phyloP scores from a whole-genome alignment of 2,329 filamentous ascomycete genomes.

The Cercospora zeae-maydis region DNA sequence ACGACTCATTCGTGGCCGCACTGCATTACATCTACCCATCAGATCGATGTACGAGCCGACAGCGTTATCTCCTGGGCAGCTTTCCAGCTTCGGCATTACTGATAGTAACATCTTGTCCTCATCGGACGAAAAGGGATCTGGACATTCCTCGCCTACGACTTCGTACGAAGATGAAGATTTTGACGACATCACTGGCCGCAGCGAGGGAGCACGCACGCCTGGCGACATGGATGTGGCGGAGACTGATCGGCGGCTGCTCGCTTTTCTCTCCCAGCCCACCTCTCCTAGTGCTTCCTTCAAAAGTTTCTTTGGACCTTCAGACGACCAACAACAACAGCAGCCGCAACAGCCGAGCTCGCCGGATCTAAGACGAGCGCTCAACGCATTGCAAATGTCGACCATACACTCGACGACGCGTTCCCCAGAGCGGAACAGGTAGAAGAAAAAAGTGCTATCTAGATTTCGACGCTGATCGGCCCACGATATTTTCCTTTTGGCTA shows the following conservation, averaged over 20 bases:
- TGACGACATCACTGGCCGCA: slow-evolving; percentile 14
- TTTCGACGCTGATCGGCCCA: neutral
- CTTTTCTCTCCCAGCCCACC: slow-evolving; percentile 23
- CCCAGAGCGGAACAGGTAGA: neutral
- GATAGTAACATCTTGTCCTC: slow-evolving; percentile 18
- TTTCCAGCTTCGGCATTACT: slow-evolving; percentile 5
- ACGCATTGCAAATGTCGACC: slow-evolving; percentile 20
- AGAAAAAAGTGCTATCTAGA: neutral
- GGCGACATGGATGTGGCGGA: neutral
- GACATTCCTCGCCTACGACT: slow-evolving; percentile 24
- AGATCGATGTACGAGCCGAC: slow-evolving; percentile 22
- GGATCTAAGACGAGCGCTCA: slow-evolving; percentile 15
- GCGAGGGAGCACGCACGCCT: slow-evolving; percentile 5
- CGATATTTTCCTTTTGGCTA: neutral
- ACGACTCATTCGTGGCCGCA: slow-evolving; percentile 15
- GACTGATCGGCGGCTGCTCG: slow-evolving; percentile 14
- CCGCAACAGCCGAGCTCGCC: slow-evolving; percentile 16
- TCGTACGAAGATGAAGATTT: slow-evolving; percentile 25
- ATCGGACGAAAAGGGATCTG: slow-evolving; percentile 24
- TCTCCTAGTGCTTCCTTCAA: slow-evolving; percentile 26
- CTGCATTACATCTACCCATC: slow-evolving; percentile 12
- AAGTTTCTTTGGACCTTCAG: slow-evolving; percentile 12
- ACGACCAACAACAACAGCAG: neutral
- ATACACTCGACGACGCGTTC: slow-evolving; percentile 1
- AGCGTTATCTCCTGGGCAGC: neutral